Evolutionary conservation across 1,284 basidiomycete species (phyloP).

Genomic region (Pulchroboletus neoregius): DNA sequence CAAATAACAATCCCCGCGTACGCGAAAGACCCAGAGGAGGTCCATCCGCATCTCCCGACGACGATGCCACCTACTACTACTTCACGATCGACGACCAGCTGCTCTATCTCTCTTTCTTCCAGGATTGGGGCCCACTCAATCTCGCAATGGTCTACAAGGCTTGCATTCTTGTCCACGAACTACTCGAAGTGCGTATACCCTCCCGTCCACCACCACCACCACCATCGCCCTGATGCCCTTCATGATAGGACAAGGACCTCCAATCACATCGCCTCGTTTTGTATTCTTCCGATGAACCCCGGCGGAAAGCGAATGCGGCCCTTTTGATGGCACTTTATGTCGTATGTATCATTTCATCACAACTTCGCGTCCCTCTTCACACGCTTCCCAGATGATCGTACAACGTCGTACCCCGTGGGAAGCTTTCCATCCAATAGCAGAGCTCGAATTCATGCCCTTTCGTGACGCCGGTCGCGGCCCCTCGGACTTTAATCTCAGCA

Average conservation of each 20-base stretch:
- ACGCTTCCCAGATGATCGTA: slow-evolving; percentile 77
- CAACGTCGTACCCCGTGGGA: slow-evolving; percentile 91
- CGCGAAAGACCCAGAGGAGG: slow-evolving; percentile 54
- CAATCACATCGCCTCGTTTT: slow-evolving; percentile 74
- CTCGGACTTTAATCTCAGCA: slow-evolving; percentile 89
- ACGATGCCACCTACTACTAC: slow-evolving; percentile 72
- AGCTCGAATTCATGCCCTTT: slow-evolving; percentile 91
- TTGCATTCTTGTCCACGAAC: slow-evolving; percentile 87
- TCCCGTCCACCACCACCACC: not conserved
- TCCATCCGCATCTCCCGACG: slow-evolving; percentile 62
- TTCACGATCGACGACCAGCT: slow-evolving; percentile 91
- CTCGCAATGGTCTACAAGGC: slow-evolving; percentile 91
- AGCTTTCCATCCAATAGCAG: slow-evolving; percentile 88
- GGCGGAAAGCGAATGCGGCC: slow-evolving; percentile 90
- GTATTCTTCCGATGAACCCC: slow-evolving; percentile 84
- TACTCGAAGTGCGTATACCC: slow-evolving; percentile 61
- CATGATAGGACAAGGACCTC: slow-evolving; percentile 64
- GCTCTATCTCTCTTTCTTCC: slow-evolving; percentile 90
- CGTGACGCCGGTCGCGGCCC: slow-evolving; percentile 93
- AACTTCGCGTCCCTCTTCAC: slow-evolving; percentile 19
- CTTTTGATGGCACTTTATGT: slow-evolving; percentile 89
- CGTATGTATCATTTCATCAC: slow-evolving; percentile 47
- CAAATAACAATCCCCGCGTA: slow-evolving; percentile 55
- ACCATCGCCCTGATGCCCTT: slow-evolving; percentile 14
- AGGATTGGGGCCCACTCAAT: slow-evolving; percentile 94